phyloP scores from a whole-genome alignment of 805 yeast species.

The Zygosaccharomyces pseudorouxii region DNA sequence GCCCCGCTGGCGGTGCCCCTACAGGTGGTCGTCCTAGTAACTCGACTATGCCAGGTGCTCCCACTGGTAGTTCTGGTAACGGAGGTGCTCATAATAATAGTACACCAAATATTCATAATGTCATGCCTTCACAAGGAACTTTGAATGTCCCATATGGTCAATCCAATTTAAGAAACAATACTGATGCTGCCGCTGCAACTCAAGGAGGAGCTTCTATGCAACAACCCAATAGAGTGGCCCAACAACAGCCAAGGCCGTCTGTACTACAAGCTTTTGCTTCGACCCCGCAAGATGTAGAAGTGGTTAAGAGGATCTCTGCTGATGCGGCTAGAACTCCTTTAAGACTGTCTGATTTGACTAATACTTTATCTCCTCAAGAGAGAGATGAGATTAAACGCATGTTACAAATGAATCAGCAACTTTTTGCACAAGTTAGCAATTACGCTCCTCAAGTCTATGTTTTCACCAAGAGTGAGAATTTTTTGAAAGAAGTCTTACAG shows the following conservation, averaged over 20 bases:
- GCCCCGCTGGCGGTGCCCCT: conserved; percentile 4
- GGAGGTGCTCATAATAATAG: background rate
- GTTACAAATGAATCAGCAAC: conserved; percentile 44
- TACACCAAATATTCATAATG: background rate
- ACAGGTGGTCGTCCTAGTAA: background rate
- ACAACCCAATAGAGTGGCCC: conserved; percentile 14
- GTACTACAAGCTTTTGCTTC: conserved; percentile 33
- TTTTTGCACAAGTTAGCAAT: conserved; percentile 66
- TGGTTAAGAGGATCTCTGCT: conserved; percentile 56
- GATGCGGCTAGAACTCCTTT: conserved; percentile 68
- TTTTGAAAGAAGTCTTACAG: conserved; percentile 71
- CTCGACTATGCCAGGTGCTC: background rate
- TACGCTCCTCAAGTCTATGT: conserved; percentile 74
- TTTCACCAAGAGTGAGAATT: conserved; percentile 68
- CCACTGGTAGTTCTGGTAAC: background rate
- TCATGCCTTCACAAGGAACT: background rate
- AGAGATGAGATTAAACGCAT: conserved; percentile 55
- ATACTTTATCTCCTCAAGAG: conserved; percentile 56
- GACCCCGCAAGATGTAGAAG: conserved; percentile 59
- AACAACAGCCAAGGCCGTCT: conserved; percentile 20
- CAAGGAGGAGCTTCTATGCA: conserved; percentile 10
- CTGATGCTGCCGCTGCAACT: conserved; percentile 15
- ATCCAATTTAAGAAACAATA: conserved; percentile 7
- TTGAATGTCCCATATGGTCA: conserved; percentile 9
- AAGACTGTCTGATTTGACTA: conserved; percentile 61